Base-by-base conservation (phyloP, 2,329 filamentous ascomycete species). In the Aspergillus sp. region DNA sequence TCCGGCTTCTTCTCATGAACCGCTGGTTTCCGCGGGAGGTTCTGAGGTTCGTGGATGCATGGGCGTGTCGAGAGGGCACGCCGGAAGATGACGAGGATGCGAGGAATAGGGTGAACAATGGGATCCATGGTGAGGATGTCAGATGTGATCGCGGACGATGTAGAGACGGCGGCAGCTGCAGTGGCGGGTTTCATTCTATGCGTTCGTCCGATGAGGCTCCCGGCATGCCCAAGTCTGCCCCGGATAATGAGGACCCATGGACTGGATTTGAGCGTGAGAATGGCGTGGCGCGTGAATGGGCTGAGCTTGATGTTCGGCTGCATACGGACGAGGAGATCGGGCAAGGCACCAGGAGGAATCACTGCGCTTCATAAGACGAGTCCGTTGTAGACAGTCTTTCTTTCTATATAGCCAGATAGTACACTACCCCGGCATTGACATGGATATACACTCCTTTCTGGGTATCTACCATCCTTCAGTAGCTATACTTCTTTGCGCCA, bases 1-100 rank as follows among this genome's bases (percentile, higher is more conserved):
- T 77, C n/a, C 61, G 77, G 8, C 50, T 81, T 6, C 58, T 70
- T 11, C 33, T 78, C 8, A 79, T 80, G 74, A 75, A 72, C 37
- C 63, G 55, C 30, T 58, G 77, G 34, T 80, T 75, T 75, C 65
- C 62, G 12, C 63, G 66, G 27, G 73, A 78, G 41, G 74, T 72
- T 5, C 59, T 80, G 30, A 47, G 63, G 24, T 67, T 65, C 45
- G 67, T 71, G 20, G 67, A 72, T 45, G 60, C 59, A 3, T 65
- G 61, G 62, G 61, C 61, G 15, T 75, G 71, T 39, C 63, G 65
- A 15, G 64, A 69, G 26, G 71, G 71, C 1, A 69, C 64, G 5
- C 71, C 71, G 1, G 71, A 75, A 35, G 71, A 72, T 41, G 59
- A 62, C 15, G 53, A 58, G 33, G 54, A 59, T 26, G 42, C 48